A percentile compares a stretch with the other conserved stretches of the same genome.
Evolutionary conservation across 2,329 filamentous ascomycete genomes (phyloP).

Genomic region (Nemania abortiva): DNA sequence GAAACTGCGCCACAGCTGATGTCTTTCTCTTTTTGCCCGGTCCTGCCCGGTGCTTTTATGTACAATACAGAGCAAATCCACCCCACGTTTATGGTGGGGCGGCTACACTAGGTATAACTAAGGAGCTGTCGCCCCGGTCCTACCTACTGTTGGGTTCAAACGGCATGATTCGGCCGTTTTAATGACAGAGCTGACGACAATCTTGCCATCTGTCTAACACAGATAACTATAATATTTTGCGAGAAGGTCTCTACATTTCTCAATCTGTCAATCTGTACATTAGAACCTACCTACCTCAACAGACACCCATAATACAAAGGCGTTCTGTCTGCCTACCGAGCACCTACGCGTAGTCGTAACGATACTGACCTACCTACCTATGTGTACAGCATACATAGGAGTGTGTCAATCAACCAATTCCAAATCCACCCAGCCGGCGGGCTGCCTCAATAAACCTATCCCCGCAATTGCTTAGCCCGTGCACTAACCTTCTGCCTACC

Average conservation of each 20-base stretch:
- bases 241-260: neutral
- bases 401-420: neutral
- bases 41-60: too few relatives aligned
- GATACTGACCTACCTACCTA: neutral
- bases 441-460: slow-evolving; percentile 20
- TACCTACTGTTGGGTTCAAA: neutral
- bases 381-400: neutral
- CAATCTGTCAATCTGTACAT: too few relatives aligned
- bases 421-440: slow-evolving; percentile 14
- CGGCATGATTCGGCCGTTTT: slow-evolving; percentile 8
- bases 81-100: slow-evolving; percentile 34
- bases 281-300: too few relatives aligned
- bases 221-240: too few relatives aligned
- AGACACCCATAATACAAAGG: too few relatives aligned
- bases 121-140: slow-evolving; percentile 3
- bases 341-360: too few relatives aligned
- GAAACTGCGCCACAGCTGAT: slow-evolving; percentile 29
- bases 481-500: slow-evolving; percentile 1
- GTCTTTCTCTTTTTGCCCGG: too few relatives aligned
- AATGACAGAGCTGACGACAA: slow-evolving; percentile 47
- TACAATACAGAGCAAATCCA: neutral
- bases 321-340: too few relatives aligned
- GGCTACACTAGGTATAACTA: neutral
- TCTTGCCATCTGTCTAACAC: slow-evolving; percentile 37
- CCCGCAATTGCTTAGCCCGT: slow-evolving; percentile 26